These are phyloP conservation scores for Cystobasidium onofrii DNA, from an alignment of 768 basidiomycete species.

Conservation along the genomic window DNA sequence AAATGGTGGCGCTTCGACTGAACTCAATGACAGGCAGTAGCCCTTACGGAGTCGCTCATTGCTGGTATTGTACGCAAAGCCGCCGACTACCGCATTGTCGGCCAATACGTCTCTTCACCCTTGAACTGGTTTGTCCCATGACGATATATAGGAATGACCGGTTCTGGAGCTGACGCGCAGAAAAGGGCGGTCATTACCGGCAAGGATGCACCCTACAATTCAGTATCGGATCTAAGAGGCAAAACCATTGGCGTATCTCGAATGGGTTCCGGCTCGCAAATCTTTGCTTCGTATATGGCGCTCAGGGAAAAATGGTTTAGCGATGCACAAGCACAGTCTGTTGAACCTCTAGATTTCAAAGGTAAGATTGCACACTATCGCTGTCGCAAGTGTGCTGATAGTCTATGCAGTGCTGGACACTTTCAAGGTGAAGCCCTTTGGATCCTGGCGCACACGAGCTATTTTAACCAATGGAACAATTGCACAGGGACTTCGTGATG, in stretches of 20 bases:
- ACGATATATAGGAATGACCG: not conserved
- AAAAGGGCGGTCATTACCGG: slow-evolving; percentile 84
- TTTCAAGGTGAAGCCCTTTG: slow-evolving; percentile 53
- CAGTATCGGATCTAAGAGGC: slow-evolving; percentile 65
- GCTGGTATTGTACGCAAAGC: slow-evolving; percentile 83
- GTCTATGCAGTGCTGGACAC: slow-evolving; percentile 61
- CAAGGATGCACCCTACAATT: slow-evolving; percentile 60
- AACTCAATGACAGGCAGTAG: slow-evolving; percentile 51
- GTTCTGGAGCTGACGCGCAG: not conserved
- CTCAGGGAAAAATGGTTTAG: slow-evolving; percentile 71
- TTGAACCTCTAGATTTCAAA: slow-evolving; percentile 41
- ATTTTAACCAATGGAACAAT: not conserved
- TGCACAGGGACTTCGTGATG: slow-evolving; percentile 55
- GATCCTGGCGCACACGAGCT: not conserved
- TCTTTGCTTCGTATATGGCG: slow-evolving; percentile 94
- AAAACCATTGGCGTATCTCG: slow-evolving; percentile 84
- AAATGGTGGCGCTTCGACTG: too few species aligned
- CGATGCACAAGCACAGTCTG: slow-evolving; percentile 35
- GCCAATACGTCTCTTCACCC: slow-evolving; percentile 81
- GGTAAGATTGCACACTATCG: slow-evolving; percentile 27
- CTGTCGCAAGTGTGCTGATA: slow-evolving; percentile 41
- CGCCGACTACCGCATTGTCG: slow-evolving; percentile 77
- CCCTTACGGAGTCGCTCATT: slow-evolving; percentile 81
- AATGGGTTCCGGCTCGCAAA: slow-evolving; percentile 77
- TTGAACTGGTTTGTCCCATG: slow-evolving; percentile 62